Evolutionary conservation across 345 rosid species (phyloP).

Genomic region (Eucalyptus shirleyi): DNA sequence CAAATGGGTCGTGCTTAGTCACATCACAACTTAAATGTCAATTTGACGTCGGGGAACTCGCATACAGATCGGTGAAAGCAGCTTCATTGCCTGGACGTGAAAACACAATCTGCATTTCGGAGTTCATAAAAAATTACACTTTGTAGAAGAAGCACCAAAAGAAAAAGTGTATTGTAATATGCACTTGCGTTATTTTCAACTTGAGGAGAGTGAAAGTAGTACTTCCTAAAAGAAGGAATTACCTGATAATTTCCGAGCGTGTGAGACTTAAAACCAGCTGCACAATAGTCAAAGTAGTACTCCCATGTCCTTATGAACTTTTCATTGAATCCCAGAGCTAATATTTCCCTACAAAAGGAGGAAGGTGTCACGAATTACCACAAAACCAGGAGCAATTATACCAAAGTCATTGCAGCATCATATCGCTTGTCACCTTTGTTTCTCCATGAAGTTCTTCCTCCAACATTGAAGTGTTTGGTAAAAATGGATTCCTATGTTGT

Average conservation of each 20-base stretch:
- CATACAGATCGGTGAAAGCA: conserved; percentile 34
- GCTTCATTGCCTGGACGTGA: conserved; percentile 64
- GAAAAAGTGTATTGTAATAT: neutral
- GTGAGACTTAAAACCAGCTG: conserved; percentile 69
- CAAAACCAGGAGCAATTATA: neutral
- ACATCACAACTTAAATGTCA: neutral
- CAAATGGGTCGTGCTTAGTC: neutral
- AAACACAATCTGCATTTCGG: conserved; percentile 13
- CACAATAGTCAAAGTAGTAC: conserved; percentile 77
- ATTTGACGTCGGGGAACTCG: conserved; percentile 25
- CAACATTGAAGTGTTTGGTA: conserved; percentile 66
- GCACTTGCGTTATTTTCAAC: neutral
- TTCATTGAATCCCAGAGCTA: conserved; percentile 59
- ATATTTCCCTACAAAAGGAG: conserved; percentile 35
- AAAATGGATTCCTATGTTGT: conserved; percentile 77
- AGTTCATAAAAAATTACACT: neutral
- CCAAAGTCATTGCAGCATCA: neutral
- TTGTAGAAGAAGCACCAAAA: neutral
- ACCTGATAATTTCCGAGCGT: conserved; percentile 76
- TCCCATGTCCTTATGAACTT: conserved; percentile 80
- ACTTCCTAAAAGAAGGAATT: neutral
- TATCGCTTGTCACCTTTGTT: conserved; percentile 28
- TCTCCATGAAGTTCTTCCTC: conserved; percentile 72
- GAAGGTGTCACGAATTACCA: neutral
- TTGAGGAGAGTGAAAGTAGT: neutral